Conservation (phyloP, 495 filamentous ascomycete species). For the Cercophora newfieldiana region DNA sequence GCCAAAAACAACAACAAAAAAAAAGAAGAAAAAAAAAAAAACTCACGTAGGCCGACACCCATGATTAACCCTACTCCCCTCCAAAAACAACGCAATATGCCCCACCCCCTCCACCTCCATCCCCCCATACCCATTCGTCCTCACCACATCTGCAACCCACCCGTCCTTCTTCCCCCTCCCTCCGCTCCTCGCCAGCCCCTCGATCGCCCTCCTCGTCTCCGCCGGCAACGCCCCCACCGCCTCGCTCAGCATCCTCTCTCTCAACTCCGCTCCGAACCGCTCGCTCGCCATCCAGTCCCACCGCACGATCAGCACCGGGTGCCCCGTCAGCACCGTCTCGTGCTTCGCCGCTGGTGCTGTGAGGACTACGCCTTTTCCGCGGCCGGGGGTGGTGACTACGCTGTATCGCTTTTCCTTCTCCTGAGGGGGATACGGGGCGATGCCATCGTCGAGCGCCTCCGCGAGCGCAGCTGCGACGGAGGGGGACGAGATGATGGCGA, state of each 20-base stretch:
- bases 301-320: constrained; percentile 30
- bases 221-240: constrained; percentile 27
- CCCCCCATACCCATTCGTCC: constrained; percentile 51
- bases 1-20: neutral
- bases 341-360: constrained; percentile 2
- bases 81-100: constrained; percentile 33
- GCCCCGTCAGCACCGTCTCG: constrained; percentile 31
- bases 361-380: constrained; percentile 13
- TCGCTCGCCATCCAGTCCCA: constrained; percentile 30
- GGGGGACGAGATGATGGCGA: constrained; percentile 32
- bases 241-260: constrained; percentile 24
- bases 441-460: constrained; percentile 27
- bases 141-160: constrained; percentile 67
- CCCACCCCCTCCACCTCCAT: constrained; percentile 36
- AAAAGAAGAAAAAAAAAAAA: neutral
- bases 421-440: constrained; percentile 9
- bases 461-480: constrained; percentile 27
- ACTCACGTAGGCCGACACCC: constrained; percentile 38
- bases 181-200: constrained; percentile 63
- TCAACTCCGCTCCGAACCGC: constrained; percentile 16
- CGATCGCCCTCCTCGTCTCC: constrained; percentile 19
- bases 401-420: constrained; percentile 8
- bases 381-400: constrained; percentile 24
- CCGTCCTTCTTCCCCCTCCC: constrained; percentile 51
- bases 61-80: constrained; percentile 34